Base-by-base conservation (phyloP, 805 yeast genomes). In the Groenewaldozyma salmanticensis region DNA sequence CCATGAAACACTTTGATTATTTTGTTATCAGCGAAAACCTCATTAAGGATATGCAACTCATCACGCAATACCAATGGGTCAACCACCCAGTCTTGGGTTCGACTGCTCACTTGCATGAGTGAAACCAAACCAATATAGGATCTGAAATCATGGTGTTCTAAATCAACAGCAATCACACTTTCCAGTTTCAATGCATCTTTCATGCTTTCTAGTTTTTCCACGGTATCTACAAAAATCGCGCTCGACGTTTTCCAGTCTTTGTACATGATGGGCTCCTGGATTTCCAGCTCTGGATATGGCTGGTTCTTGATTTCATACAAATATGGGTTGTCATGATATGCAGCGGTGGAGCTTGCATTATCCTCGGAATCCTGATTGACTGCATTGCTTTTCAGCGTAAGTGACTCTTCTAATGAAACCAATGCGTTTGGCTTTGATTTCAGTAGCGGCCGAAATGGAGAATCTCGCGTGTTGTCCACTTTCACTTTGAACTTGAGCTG, bases 111-210 rank as follows among this genome's bases (percentile, higher is more conserved):
- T 62, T 92, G 99, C 95, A 92, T 86, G 35, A 92, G 65, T 59
- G 88, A 87, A 1, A 87, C 92, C 33, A 92, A 65, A 33, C 99
- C 99, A 53, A 81, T 79, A 52, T 85, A 92, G 0, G 96, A 71
- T 59, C 96, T 72, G 58, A 74, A 81, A 55, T 88, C 96, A 57
- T 92, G 98, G 61, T 92, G 98, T 57, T 92, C 99, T 46, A 92
- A 72, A 68, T 92, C 99, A 13, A 92, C 81, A 1, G 97, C 98
- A 31, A 92, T 74, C 42, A 76, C 94, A 2, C 67, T 62, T 42
- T 70, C 68, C 3, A 58, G 54, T 39, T 60, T 57, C 35, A 92
- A 65, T 4, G 69, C 72, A 1, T 61, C 56, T 1, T 85, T 48
- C 81, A 92, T 73, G 4, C 55, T 59, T 1, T 62, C 52, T 20